Evolutionary conservation across 305 asterid species (phyloP), one percentile per base, ranked within the genome.

Genomic region (Withania somnifera): DNA sequence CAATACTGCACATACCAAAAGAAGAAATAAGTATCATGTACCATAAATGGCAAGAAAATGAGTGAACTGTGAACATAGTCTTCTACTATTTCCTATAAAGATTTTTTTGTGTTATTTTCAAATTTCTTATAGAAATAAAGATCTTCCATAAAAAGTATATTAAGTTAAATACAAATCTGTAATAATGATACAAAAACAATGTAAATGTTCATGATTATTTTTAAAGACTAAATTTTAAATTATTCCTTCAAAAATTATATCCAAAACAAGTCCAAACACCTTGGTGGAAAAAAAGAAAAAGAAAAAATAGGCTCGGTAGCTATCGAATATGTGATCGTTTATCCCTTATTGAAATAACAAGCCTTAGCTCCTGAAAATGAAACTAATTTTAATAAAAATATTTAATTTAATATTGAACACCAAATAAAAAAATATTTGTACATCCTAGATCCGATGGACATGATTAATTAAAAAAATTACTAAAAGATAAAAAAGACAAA

Each of bases 1-100:
- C 98, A 28, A 92, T 95, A 90, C 98, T 95, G 93, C 89, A 38
- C 51, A 15, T 5, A 45, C 15, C 51, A 45, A 11, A 45, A 45
- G 15, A 45, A 11, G 11, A 9, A 42, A 42, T 42, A 3, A 42
- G 50, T 42, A 42, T 42, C 10, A 42, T 42, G 13, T 3, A 42
- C 14, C 50, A 6, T 38, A 38, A 0, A 38, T 38, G 7, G 40
- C 9, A 1, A 36, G 40, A 36, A 36, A 36, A 36, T 36, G 40
- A 36, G 40, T 36, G 40, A 36, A 36, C 7, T 36, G 40, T 38
- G 45, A 38, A 7, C 45, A 38, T 38, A 38, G 10, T 6, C 1
- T 38, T 38, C 7, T 1, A 7, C 11, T 38, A 15, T 7, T 6
- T n/a, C 3, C 45, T 38, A 38, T 38, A 38, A 38, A 6, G 10